These are phyloP conservation scores for Blastocystis sp. DNA, from an alignment of 352 stramenopile species.

Conservation along the genomic window DNA sequence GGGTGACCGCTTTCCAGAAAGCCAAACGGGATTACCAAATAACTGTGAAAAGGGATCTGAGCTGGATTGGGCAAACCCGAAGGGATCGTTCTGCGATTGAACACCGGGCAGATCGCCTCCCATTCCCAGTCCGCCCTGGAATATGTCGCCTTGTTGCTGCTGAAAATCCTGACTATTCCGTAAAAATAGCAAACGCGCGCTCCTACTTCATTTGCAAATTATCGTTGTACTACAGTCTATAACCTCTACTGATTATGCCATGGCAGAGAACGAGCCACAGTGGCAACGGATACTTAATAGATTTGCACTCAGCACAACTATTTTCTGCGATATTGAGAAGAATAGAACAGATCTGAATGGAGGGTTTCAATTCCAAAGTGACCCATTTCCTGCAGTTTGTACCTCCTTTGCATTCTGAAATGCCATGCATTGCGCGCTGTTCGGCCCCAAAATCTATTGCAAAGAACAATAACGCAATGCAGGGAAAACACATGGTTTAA, in stretches of 20 bases:
- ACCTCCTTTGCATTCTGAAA: neutral
- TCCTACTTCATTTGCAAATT: conserved; percentile 62
- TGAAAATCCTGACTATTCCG: conserved; percentile 59
- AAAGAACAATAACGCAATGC: too few relatives aligned
- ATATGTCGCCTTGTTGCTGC: conserved; percentile 20
- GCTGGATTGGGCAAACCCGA: conserved; percentile 30
- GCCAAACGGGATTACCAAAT: conserved; percentile 39
- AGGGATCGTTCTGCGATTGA: conserved; percentile 30
- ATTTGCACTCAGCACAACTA: conserved; percentile 48
- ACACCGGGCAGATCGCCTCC: conserved; percentile 8
- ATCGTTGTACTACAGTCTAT: neutral
- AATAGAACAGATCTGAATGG: neutral
- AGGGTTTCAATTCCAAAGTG: neutral
- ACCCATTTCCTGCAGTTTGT: neutral
- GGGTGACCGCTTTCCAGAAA: neutral
- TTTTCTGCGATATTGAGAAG: conserved; percentile 29
- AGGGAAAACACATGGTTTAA: too few relatives aligned
- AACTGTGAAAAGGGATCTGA: conserved; percentile 14
- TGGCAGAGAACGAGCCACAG: neutral
- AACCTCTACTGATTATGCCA: neutral
- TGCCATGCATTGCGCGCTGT: neutral
- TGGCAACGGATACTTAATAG: conserved; percentile 56
- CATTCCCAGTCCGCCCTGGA: neutral
- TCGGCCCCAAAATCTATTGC: too few relatives aligned
- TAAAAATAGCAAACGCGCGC: neutral